Percentiles rank a stretch among this genome's conserved stretches.
phyloP scores from a whole-genome alignment of 2,329 filamentous ascomycete species.

The Claviceps maximensis region DNA sequence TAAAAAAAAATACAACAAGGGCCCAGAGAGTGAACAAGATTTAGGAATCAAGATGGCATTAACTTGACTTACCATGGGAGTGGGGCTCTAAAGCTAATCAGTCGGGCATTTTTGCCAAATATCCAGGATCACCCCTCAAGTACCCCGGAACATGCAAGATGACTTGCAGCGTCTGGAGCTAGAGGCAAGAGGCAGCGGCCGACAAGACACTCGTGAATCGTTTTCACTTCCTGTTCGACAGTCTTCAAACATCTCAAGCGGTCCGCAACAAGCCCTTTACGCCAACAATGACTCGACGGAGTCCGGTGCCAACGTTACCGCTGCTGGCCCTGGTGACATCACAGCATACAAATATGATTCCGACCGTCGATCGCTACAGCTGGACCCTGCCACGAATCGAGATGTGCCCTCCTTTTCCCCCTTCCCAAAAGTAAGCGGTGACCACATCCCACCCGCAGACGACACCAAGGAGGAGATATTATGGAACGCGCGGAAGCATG shows the following conservation, averaged over 20 bases:
- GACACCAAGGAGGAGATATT: slow-evolving; percentile 87
- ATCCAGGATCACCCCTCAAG: slow-evolving; percentile 79
- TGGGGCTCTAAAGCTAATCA: slow-evolving; percentile 24
- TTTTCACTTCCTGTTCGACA: slow-evolving; percentile 27
- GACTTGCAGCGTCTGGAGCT: slow-evolving; percentile 85
- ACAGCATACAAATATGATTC: slow-evolving; percentile 26
- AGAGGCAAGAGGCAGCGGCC: slow-evolving; percentile 44
- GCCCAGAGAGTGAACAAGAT: not conserved
- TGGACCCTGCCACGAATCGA: slow-evolving; percentile 31
- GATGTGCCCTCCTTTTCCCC: slow-evolving; percentile 71
- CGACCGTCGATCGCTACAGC: slow-evolving; percentile 21
- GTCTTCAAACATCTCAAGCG: slow-evolving; percentile 30
- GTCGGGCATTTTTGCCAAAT: slow-evolving; percentile 14
- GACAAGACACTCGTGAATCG: slow-evolving; percentile 19
- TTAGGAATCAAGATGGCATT: not conserved
- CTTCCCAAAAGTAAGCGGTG: slow-evolving; percentile 75
- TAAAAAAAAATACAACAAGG: too few species aligned
- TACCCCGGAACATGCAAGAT: slow-evolving; percentile 92
- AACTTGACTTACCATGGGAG: slow-evolving; percentile 3
- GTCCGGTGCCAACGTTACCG: slow-evolving; percentile 13
- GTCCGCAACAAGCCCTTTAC: slow-evolving; percentile 15
- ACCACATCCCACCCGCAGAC: slow-evolving; percentile 85
- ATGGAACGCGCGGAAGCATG: slow-evolving; percentile 68
- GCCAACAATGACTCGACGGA: slow-evolving; percentile 1
- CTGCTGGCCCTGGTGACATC: slow-evolving; percentile 24